These are phyloP conservation scores for Ceriops tagal DNA, from an alignment of 345 rosid species.

Conservation along the genomic window DNA sequence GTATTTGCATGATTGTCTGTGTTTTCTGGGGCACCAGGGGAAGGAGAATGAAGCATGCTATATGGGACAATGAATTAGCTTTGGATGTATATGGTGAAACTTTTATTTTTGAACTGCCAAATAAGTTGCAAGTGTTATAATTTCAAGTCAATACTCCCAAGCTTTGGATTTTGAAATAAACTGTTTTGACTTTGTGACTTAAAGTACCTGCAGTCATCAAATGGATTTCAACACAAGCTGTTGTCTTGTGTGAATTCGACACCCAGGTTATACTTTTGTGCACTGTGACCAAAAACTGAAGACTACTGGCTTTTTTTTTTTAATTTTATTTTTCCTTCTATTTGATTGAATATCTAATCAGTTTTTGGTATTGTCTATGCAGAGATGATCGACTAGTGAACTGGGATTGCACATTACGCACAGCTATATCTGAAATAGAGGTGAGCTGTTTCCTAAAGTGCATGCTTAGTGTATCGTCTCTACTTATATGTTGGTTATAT, in stretches of 20 bases:
- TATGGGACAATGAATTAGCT: too few species aligned
- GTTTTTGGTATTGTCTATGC: constrained; percentile 20
- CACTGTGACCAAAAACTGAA: too few species aligned
- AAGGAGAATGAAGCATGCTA: too few species aligned
- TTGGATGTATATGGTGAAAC: too few species aligned
- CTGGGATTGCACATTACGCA: constrained; percentile 82
- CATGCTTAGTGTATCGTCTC: constrained; percentile 9
- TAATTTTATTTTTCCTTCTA: neutral
- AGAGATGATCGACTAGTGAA: constrained; percentile 83
- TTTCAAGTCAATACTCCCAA: too few species aligned
- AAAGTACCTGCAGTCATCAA: neutral
- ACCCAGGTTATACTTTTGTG: too few species aligned
- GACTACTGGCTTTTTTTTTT: neutral
- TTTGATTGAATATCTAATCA: neutral
- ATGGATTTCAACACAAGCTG: neutral
- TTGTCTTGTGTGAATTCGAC: neutral
- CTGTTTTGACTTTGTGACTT: neutral
- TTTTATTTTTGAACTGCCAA: too few species aligned
- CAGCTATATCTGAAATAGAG: constrained; percentile 92
- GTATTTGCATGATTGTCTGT: too few species aligned
- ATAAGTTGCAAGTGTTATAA: too few species aligned
- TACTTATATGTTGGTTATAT: constrained; percentile 21
- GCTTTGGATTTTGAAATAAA: neutral
- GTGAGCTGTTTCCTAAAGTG: constrained; percentile 36
- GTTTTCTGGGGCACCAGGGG: too few species aligned